Percentiles rank a stretch among this genome's conserved stretches.
These are phyloP conservation scores for Trematosphaeria pertusa DNA, from an alignment of 2,329 filamentous ascomycete genomes.

Conservation along the genomic window DNA sequence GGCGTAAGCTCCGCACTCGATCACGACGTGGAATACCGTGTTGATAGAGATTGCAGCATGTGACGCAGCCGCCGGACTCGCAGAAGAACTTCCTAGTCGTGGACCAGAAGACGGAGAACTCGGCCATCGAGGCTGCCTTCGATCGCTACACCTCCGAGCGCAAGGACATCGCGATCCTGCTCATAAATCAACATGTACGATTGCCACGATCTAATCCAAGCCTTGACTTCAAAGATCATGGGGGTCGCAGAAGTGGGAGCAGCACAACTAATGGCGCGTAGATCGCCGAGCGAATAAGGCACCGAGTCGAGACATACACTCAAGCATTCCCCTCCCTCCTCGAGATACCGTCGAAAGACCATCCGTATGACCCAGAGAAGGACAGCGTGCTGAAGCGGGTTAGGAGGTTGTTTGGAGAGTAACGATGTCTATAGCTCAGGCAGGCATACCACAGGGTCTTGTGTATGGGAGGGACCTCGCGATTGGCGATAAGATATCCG, in stretches of 20 bases:
- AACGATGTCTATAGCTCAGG: conserved; percentile 31
- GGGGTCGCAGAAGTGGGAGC: too few relatives aligned
- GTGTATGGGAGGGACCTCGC: conserved; percentile 7
- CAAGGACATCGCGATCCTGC: conserved; percentile 94
- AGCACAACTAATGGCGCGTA: too few relatives aligned
- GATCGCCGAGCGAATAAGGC: conserved; percentile 93
- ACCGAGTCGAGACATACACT: conserved; percentile 88
- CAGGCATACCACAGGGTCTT: conserved; percentile 5
- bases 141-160: conserved; percentile 85
- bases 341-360: conserved; percentile 98
- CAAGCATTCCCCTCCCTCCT: conserved; percentile 95
- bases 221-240: too few relatives aligned
- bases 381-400: conserved; percentile 95
- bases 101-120: conserved; percentile 88
- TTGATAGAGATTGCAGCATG: conserved; percentile 68
- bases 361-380: conserved; percentile 98
- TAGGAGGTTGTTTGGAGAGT: conserved; percentile 75
- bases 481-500: conserved; percentile 15
- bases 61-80: conserved; percentile 84
- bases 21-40: background rate
- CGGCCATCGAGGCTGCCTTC: conserved; percentile 88
- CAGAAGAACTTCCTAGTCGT: conserved; percentile 99
- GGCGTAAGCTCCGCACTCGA: conserved; percentile 67
- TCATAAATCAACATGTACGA: conserved; percentile 96
- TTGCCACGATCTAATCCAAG: background rate